These are phyloP conservation scores for Elongisporangium prolatum DNA, from an alignment of 352 stramenopile species.

Conservation along the genomic window DNA sequence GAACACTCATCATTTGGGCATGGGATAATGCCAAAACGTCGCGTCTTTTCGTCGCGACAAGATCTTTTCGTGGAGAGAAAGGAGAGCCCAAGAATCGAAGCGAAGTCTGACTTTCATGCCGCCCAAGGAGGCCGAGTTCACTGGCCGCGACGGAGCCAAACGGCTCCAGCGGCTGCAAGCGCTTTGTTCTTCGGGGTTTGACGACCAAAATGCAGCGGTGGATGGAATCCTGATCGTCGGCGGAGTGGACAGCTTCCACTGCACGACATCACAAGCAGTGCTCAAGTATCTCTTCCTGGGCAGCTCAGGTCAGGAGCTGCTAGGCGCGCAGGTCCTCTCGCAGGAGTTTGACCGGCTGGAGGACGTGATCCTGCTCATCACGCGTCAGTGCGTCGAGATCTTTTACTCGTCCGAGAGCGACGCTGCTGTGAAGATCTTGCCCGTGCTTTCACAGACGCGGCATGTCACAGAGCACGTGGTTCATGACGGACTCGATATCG, in stretches of 20 bases:
- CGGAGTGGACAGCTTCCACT: slow-evolving; percentile 67
- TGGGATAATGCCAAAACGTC: background rate
- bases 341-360: slow-evolving; percentile 63
- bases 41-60: slow-evolving; percentile 9
- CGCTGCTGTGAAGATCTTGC: slow-evolving; percentile 52
- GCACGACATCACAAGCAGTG: slow-evolving; percentile 46
- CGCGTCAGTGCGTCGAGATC: slow-evolving; percentile 27
- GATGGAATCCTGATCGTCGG: slow-evolving; percentile 66
- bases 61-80: too few species aligned
- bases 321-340: slow-evolving; percentile 69
- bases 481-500: slow-evolving; percentile 57
- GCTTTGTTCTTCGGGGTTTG: slow-evolving; percentile 23
- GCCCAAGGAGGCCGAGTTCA: slow-evolving; percentile 53
- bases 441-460: slow-evolving; percentile 59
- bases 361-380: slow-evolving; percentile 62
- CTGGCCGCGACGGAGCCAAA: slow-evolving; percentile 45
- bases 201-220: slow-evolving; percentile 7
- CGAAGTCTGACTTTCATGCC: slow-evolving; percentile 17
- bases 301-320: slow-evolving; percentile 60
- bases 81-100: background rate
- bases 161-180: slow-evolving; percentile 46
- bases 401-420: slow-evolving; percentile 72
- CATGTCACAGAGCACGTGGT: slow-evolving; percentile 62
- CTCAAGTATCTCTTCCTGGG: slow-evolving; percentile 79
- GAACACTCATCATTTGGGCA: background rate